Percentiles rank a stretch among this genome's conserved stretches.
Evolutionary conservation across 768 basidiomycete species (phyloP).

Genomic region (Stropharia rugosoannulata): DNA sequence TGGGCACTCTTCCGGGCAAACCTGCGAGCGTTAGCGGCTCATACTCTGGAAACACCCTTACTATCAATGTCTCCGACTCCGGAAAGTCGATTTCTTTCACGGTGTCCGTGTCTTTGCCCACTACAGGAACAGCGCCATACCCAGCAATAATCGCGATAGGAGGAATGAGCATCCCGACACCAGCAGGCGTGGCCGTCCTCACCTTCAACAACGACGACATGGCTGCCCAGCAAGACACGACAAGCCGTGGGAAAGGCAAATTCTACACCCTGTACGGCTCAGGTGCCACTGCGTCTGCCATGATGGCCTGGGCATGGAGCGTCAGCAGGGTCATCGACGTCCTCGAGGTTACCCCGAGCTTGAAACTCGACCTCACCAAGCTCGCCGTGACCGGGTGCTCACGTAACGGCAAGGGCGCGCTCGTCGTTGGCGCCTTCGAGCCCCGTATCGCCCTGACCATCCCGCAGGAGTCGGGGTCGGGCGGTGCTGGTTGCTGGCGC

Average conservation of each 20-base stretch:
- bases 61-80: slow-evolving; percentile 45
- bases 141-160: slow-evolving; percentile 55
- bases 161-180: slow-evolving; percentile 38
- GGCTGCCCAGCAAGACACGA: slow-evolving; percentile 42
- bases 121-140: slow-evolving; percentile 42
- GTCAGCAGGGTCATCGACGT: slow-evolving; percentile 59
- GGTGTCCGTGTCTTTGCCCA: slow-evolving; percentile 43
- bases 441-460: slow-evolving; percentile 57
- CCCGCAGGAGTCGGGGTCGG: slow-evolving; percentile 63
- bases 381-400: slow-evolving; percentile 62
- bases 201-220: slow-evolving; percentile 55
- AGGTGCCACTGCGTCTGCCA: slow-evolving; percentile 44
- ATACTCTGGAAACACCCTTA: slow-evolving; percentile 43
- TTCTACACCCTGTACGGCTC: slow-evolving; percentile 58
- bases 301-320: slow-evolving; percentile 67
- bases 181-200: slow-evolving; percentile 41
- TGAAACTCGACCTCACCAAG: slow-evolving; percentile 45
- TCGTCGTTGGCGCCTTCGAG: slow-evolving; percentile 60
- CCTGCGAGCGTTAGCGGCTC: slow-evolving; percentile 46
- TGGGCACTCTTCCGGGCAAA: slow-evolving; percentile 47
- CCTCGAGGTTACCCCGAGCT: slow-evolving; percentile 45
- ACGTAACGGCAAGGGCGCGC: slow-evolving; percentile 59
- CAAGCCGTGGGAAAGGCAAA: slow-evolving; percentile 52
- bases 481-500: slow-evolving; percentile 61
- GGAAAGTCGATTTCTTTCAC: slow-evolving; percentile 50